Evolutionary conservation across 192 early-diverging fungal species (phyloP), one percentile per base, ranked within the genome.

Genomic region (Coemansia sp.): DNA sequence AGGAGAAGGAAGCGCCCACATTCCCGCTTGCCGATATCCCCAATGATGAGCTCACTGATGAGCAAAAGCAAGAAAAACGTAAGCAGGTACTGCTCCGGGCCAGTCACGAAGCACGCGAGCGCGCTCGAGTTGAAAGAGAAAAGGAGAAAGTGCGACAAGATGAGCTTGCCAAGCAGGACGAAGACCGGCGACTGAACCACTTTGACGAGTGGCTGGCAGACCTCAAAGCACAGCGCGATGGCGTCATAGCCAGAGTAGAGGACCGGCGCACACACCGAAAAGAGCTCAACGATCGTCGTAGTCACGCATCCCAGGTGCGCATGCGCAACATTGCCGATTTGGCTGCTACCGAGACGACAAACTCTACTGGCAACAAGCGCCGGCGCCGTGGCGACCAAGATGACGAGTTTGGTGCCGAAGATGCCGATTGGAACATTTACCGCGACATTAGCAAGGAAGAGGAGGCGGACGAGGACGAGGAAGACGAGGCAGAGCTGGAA

Each of bases 391-490:
- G 75, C 21, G 79, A 74, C 19, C 65, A 73, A 22, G 93, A 94
- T 72, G 94, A 97, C 60, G 92, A 88, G 3, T 97, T 97, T 84
- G 94, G 94, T n/a, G 89, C 88, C 5, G 91, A 95, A 61, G 93
- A 94, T 68, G 90, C 88, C 8, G 93, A 95, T 74, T 97, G 94
- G 94, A 86, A 87, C 70, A 85, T 97, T 39, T 97, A 97, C 66
- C 85, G 92, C 41, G 90, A 93, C 68, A 93, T 97, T 50, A 93
- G 91, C 70, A 90, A 93, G 45, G 85, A 87, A 11, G 90, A 91
- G n/a, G 90, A 90, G 3, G 71, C 68, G n/a, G 93, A 94, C 48
- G 90, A 94, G 50, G 85, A 86, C 2, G 91, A 92, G 39, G 87
- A 90, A 43, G 92, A 93, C 27, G 82, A 87, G 27, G 76, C 85